phyloP scores from a whole-genome alignment of 2,329 filamentous ascomycete species.

The Cytospora chrysosperma region DNA sequence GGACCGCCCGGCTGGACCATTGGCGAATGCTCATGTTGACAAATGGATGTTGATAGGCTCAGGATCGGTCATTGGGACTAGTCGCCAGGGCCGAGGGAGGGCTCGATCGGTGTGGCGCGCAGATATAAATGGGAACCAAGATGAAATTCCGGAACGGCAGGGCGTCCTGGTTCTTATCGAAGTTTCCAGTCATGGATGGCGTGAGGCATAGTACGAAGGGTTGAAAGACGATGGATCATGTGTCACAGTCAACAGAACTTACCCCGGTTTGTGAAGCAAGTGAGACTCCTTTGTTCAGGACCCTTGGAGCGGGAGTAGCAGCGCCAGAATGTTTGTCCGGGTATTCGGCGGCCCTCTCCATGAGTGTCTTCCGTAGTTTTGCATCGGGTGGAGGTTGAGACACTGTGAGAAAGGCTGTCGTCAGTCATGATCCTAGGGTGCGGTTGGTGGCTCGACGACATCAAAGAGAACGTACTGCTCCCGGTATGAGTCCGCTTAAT shows the following conservation, averaged over 20 bases:
- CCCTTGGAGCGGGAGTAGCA: constrained; percentile 39
- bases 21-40: not conserved
- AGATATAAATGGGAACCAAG: not conserved
- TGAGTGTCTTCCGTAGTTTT: constrained; percentile 57
- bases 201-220: not conserved
- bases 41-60: too few relatives aligned
- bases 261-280: constrained; percentile 31
- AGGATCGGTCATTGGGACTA: not conserved
- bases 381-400: constrained; percentile 47
- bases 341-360: constrained; percentile 55
- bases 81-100: not conserved
- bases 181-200: not conserved
- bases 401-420: constrained; percentile 38
- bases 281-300: constrained; percentile 46
- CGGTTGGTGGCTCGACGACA: too few relatives aligned
- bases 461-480: constrained; percentile 29
- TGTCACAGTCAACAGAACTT: constrained; percentile 17
- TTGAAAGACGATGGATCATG: not conserved
- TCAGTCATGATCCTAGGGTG: constrained; percentile 21
- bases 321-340: constrained; percentile 34
- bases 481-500: constrained; percentile 47
- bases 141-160: not conserved
- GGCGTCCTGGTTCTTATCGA: not conserved
- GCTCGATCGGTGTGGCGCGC: not conserved
- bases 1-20: not conserved